Percentiles rank a stretch among this genome's conserved stretches.
phyloP scores from a whole-genome alignment of 768 basidiomycete species.

The Kwoniella sp. region DNA sequence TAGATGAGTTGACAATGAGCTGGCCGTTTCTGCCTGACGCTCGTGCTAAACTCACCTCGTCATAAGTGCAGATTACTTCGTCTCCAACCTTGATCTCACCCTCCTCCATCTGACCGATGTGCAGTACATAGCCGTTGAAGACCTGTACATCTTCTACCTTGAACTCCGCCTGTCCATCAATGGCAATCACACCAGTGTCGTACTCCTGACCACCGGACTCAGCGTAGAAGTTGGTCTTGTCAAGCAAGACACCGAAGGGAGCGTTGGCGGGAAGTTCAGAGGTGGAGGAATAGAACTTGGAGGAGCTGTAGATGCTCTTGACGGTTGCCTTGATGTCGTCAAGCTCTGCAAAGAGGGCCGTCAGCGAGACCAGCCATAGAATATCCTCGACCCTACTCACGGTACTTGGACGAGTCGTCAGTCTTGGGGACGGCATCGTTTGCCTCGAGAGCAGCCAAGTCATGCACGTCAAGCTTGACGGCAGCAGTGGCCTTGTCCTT shows the following conservation, averaged over 20 bases:
- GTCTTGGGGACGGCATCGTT: constrained; percentile 80
- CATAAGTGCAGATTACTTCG: constrained; percentile 84
- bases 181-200: constrained; percentile 91
- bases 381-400: constrained; percentile 60
- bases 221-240: constrained; percentile 94
- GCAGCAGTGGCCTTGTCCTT: constrained; percentile 65
- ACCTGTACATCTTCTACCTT: constrained; percentile 90
- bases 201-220: constrained; percentile 97
- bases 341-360: constrained; percentile 60
- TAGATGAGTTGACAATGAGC: constrained; percentile 44
- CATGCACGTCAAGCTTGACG: constrained; percentile 93
- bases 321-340: constrained; percentile 76
- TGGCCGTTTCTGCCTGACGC: neutral
- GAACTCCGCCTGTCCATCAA: constrained; percentile 89
- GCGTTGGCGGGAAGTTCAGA: constrained; percentile 66
- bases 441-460: constrained; percentile 81
- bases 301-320: constrained; percentile 82
- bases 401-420: constrained; percentile 86
- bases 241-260: constrained; percentile 81
- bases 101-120: constrained; percentile 87
- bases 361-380: neutral
- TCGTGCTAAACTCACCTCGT: constrained; percentile 68
- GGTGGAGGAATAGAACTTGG: constrained; percentile 73
- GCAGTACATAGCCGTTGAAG: constrained; percentile 93
- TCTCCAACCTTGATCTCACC: constrained; percentile 77